Base-by-base conservation (phyloP, 352 stramenopile species). In the Globisporangium iwayamae region DNA sequence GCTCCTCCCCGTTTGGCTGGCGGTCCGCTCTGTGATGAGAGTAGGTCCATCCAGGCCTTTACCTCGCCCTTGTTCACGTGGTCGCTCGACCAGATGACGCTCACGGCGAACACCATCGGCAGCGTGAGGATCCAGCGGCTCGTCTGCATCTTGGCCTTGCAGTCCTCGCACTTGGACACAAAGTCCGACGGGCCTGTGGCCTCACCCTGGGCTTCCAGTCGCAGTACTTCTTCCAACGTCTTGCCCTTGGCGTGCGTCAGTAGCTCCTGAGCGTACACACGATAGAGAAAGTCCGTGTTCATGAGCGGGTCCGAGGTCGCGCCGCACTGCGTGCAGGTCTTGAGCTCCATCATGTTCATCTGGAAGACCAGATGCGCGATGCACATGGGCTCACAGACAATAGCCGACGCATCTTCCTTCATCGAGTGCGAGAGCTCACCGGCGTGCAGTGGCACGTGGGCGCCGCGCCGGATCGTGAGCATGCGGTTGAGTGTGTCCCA, bases 311-410 rank as follows among this genome's bases (percentile, higher is more conserved):
- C 85, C 11, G 74, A 71, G 16, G 84, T 93, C 48, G 84, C 78
- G 6, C 70, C 73, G 60, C 85, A 94, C 28, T 73, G 67, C 5
- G 64, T 48, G 61, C 85, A 94, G 47, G 76, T 74, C 60, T 81
- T 79, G 22, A 93, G 76, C 66, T 94, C 85, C 83, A 94, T 91
- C 57, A 94, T 73, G 60, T 93, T 90, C 83, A 91, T 91, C 67
- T 94, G 83, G 73, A 94, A 94, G 7, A 94, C 67, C 65, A 89
- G 62, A 60, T 94, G 85, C 28, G 83, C 83, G 25, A 94, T 79
- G 56, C 85, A 94, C 63, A 90, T 80, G 50, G 85, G 85, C 62
- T 91, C 83, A 47, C 85, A 94, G 20, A 88, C 74, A 65, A 90
- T 91, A 13, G 82, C 65, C 13, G 72, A 80, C 28, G 79, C 82